These are phyloP conservation scores for Fusarium devonianum DNA, from an alignment of 2,329 filamentous ascomycete species.

Conservation along the genomic window DNA sequence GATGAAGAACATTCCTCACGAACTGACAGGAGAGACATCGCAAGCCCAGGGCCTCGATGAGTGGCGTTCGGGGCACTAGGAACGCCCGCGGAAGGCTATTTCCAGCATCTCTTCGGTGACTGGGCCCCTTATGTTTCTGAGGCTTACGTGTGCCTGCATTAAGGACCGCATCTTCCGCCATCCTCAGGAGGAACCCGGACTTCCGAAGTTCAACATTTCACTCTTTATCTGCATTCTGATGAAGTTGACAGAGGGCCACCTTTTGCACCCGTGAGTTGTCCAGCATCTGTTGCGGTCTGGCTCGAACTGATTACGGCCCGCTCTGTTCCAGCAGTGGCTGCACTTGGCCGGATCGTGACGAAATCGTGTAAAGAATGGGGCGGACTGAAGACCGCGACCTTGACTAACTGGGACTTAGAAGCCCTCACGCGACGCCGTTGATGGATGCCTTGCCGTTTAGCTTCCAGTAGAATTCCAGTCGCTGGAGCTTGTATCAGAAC, in stretches of 20 bases:
- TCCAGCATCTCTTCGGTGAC: slow-evolving; percentile 6
- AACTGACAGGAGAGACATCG: not conserved
- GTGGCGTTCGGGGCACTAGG: slow-evolving; percentile 8
- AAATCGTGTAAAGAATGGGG: not conserved
- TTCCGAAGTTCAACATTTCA: too few species aligned
- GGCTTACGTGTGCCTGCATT: too few species aligned
- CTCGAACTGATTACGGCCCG: too few species aligned
- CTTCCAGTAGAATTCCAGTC: slow-evolving; percentile 29
- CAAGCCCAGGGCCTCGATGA: not conserved
- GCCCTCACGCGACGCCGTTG: not conserved
- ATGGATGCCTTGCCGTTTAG: not conserved
- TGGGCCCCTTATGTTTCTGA: too few species aligned
- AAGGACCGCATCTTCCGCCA: not conserved
- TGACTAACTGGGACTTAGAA: not conserved
- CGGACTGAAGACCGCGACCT: not conserved
- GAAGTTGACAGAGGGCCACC: too few species aligned
- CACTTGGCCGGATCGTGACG: too few species aligned
- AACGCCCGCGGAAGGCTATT: slow-evolving; percentile 4
- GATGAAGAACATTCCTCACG: slow-evolving; percentile 8
- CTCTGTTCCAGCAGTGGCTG: too few species aligned
- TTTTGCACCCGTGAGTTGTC: too few species aligned
- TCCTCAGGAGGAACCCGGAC: not conserved
- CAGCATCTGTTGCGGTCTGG: too few species aligned
- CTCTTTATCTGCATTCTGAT: not conserved
- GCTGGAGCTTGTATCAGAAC: not conserved